Percentiles rank a stretch among this genome's conserved stretches.
phyloP scores from a whole-genome alignment of 2,329 filamentous ascomycete genomes.

The Trichoderma afroharzianum region DNA sequence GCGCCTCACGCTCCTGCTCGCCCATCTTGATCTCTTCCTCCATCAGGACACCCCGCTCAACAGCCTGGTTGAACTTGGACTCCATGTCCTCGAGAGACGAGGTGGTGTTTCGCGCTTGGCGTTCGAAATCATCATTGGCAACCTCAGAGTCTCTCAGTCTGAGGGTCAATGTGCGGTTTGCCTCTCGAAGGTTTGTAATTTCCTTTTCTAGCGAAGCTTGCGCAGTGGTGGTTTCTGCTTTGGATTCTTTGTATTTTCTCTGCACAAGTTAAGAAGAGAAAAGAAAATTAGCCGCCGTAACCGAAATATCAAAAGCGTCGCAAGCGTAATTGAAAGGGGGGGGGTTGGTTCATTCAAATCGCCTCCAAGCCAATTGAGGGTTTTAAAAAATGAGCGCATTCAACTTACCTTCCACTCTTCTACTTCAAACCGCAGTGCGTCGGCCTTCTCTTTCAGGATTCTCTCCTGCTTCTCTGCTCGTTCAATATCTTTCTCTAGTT shows the following conservation, averaged over 20 bases:
- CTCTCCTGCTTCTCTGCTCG: conserved; percentile 91
- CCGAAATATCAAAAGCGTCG: background rate
- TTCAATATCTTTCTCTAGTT: conserved; percentile 94
- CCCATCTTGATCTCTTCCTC: conserved; percentile 91
- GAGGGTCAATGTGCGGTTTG: conserved; percentile 76
- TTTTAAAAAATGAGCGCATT: background rate
- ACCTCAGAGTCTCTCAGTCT: conserved; percentile 93
- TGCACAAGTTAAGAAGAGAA: conserved; percentile 33
- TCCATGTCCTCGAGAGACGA: conserved; percentile 96
- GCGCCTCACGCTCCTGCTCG: conserved; percentile 83
- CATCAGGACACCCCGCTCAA: conserved; percentile 87
- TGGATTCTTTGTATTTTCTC: conserved; percentile 96
- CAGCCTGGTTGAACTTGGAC: conserved; percentile 91
- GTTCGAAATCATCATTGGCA: conserved; percentile 96
- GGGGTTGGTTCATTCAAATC: background rate
- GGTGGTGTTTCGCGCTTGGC: conserved; percentile 90
- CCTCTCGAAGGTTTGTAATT: conserved; percentile 83
- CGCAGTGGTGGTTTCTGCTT: conserved; percentile 77
- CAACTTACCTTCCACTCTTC: conserved; percentile 92
- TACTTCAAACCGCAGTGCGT: conserved; percentile 79
- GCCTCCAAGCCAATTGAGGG: background rate
- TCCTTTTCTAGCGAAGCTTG: conserved; percentile 91
- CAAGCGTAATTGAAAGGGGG: background rate
- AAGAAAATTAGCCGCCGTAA: conserved; percentile 17
- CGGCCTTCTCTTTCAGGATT: conserved; percentile 79